A percentile compares a stretch with the other conserved stretches of the same genome.
Conservation (phyloP, 306 rosid genomes). For the Cicer judaicum region DNA sequence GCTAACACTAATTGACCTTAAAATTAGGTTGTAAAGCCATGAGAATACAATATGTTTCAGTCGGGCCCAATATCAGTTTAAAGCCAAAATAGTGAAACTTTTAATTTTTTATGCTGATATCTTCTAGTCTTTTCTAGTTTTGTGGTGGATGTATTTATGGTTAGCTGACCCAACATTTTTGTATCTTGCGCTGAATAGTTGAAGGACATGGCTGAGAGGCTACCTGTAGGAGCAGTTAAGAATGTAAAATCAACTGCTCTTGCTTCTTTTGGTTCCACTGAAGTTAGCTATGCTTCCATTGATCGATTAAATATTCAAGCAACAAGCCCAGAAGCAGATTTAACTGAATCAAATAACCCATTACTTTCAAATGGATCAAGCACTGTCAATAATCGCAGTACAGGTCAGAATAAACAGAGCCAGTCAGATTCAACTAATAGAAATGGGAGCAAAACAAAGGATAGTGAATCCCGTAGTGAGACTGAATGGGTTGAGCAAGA, state of each 20-base stretch:
- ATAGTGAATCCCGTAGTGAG: constrained; percentile 74
- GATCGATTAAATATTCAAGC: constrained; percentile 71
- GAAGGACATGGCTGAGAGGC: constrained; percentile 98
- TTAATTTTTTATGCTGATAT: constrained; percentile 29
- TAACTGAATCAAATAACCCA: constrained; percentile 67
- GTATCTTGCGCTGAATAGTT: constrained; percentile 58
- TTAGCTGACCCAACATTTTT: constrained; percentile 38
- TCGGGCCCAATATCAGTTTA: constrained; percentile 27
- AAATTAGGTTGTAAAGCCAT: not conserved
- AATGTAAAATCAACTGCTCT: constrained; percentile 76
- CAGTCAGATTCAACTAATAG: constrained; percentile 65
- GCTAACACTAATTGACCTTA: constrained; percentile 16
- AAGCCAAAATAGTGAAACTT: constrained; percentile 17
- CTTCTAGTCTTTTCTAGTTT: constrained; percentile 27
- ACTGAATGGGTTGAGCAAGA: constrained; percentile 98
- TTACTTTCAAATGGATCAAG: constrained; percentile 75
- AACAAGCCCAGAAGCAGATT: constrained; percentile 68
- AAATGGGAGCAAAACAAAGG: constrained; percentile 86
- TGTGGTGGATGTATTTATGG: constrained; percentile 24
- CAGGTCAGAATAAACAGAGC: constrained; percentile 69
- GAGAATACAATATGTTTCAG: not conserved
- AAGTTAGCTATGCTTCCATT: constrained; percentile 57
- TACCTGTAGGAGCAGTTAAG: constrained; percentile 87
- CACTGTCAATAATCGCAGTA: constrained; percentile 59
- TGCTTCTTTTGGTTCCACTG: constrained; percentile 72